Percentiles rank a stretch among this genome's conserved stretches.
Conservation (phyloP, 129 eudicot species). For the Pseudognaphalium luteoalbum region DNA sequence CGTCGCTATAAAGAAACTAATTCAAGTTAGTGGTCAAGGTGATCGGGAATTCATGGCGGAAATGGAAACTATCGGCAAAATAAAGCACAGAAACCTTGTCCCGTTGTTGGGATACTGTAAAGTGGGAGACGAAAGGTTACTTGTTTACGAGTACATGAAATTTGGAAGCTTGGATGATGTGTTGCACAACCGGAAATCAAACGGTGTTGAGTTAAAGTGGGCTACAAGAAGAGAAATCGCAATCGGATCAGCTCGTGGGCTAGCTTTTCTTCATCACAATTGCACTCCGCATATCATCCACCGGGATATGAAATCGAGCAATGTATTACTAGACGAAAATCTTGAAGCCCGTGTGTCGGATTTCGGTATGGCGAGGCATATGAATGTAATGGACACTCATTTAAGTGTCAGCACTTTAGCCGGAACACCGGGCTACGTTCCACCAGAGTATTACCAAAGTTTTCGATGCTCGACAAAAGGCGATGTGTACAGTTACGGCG, state of each 20-base stretch:
- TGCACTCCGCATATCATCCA: slow-evolving; percentile 95
- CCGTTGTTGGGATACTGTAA: slow-evolving; percentile 91
- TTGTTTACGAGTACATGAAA: slow-evolving; percentile 96
- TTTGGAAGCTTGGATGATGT: slow-evolving; percentile 92
- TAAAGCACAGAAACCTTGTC: slow-evolving; percentile 91
- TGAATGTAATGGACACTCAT: slow-evolving; percentile 95
- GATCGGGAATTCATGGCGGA: slow-evolving; percentile 97
- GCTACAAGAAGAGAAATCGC: slow-evolving; percentile 79
- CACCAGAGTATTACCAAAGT: slow-evolving; percentile 96
- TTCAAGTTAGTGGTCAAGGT: slow-evolving; percentile 94
- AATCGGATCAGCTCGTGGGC: slow-evolving; percentile 87
- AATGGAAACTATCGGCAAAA: slow-evolving; percentile 96
- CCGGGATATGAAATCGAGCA: slow-evolving; percentile 96
- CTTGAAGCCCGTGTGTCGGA: slow-evolving; percentile 89
- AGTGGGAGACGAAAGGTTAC: slow-evolving; percentile 84
- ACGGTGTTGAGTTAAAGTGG: slow-evolving; percentile 73
- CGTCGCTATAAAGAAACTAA: slow-evolving; percentile 92
- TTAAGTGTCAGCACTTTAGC: slow-evolving; percentile 96
- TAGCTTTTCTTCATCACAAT: slow-evolving; percentile 87
- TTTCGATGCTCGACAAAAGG: slow-evolving; percentile 90
- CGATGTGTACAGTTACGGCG: slow-evolving; percentile 95
- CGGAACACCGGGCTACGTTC: slow-evolving; percentile 96
- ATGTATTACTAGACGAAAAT: slow-evolving; percentile 78
- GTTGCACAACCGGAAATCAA: slow-evolving; percentile 60
- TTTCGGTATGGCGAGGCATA: slow-evolving; percentile 93